These are phyloP conservation scores for Zoysia pacifica DNA, from an alignment of 176 grass and related monocot genomes.

Conservation along the genomic window DNA sequence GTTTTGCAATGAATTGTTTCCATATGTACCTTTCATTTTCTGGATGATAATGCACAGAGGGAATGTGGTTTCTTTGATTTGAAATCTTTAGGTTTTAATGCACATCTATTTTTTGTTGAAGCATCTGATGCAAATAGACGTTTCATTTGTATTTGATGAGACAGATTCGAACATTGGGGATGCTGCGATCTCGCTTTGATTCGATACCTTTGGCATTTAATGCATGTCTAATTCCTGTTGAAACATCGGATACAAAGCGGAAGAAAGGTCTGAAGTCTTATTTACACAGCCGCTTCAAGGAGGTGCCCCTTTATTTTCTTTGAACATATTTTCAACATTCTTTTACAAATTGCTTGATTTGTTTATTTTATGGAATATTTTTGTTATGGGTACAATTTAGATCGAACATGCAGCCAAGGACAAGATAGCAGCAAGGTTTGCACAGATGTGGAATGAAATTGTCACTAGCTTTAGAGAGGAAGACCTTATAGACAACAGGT, in stretches of 20 bases:
- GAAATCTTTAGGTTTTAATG: slow-evolving; percentile 59
- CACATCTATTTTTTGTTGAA: slow-evolving; percentile 56
- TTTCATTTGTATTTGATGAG: slow-evolving; percentile 37
- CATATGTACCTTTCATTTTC: slow-evolving; percentile 30
- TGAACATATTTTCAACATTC: slow-evolving; percentile 30
- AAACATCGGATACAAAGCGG: slow-evolving; percentile 55
- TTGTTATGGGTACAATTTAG: slow-evolving; percentile 43
- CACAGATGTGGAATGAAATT: slow-evolving; percentile 98
- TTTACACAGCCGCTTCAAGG: slow-evolving; percentile 60
- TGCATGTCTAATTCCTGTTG: slow-evolving; percentile 72
- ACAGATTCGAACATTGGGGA: slow-evolving; percentile 88
- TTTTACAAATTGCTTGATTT: slow-evolving; percentile 26
- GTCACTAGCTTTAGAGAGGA: slow-evolving; percentile 81
- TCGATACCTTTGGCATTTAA: slow-evolving; percentile 77
- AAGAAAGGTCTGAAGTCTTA: slow-evolving; percentile 86
- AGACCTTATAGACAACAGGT: slow-evolving; percentile 93
- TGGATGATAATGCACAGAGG: slow-evolving; percentile 66
- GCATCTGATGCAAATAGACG: slow-evolving; percentile 46
- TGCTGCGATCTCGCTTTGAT: slow-evolving; percentile 87
- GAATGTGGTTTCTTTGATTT: slow-evolving; percentile 63
- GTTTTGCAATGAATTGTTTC: slow-evolving; percentile 21
- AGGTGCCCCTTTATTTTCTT: slow-evolving; percentile 49
- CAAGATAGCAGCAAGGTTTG: slow-evolving; percentile 79
- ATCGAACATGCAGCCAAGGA: slow-evolving; percentile 53
- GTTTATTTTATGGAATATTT: slow-evolving; percentile 31